These are phyloP conservation scores for Begonia loranthoides DNA, from an alignment of 306 rosid genomes.

Conservation along the genomic window DNA sequence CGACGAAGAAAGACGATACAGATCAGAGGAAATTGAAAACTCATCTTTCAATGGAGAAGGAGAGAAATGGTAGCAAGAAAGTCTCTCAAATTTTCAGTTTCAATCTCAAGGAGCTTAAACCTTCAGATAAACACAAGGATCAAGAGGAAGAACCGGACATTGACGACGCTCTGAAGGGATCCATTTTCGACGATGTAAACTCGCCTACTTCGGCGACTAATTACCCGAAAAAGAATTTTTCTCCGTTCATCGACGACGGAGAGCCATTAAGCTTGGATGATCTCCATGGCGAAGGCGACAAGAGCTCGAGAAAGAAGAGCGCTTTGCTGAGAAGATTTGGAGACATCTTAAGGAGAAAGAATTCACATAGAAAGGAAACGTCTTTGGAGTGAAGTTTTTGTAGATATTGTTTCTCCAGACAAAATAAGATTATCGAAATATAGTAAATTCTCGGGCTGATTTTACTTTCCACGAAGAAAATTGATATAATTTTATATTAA, in stretches of 20 bases:
- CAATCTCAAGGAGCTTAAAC: slow-evolving; percentile 22
- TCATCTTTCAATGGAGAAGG: slow-evolving; percentile 11
- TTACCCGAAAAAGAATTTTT: slow-evolving; percentile 13
- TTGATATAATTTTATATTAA: no score
- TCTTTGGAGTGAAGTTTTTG: slow-evolving; percentile 20
- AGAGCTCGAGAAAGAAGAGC: slow-evolving; percentile 53
- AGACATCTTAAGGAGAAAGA: slow-evolving; percentile 48
- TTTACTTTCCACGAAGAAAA: no score
- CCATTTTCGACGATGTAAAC: slow-evolving; percentile 38
- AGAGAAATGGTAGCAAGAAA: slow-evolving; percentile 16
- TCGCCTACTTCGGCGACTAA: slow-evolving; percentile 27
- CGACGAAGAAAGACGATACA: slow-evolving; percentile 20
- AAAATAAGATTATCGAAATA: no score
- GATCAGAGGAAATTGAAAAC: slow-evolving; percentile 15
- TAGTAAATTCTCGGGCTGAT: no score
- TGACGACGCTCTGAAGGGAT: slow-evolving; percentile 37
- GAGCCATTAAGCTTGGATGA: slow-evolving; percentile 32
- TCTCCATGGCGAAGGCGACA: slow-evolving; percentile 20
- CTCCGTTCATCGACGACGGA: slow-evolving; percentile 14
- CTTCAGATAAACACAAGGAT: slow-evolving; percentile 19
- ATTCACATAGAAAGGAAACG: slow-evolving; percentile 21
- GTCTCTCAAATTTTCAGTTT: slow-evolving; percentile 27
- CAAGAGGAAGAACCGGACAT: slow-evolving; percentile 19
- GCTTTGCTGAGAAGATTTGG: slow-evolving; percentile 73
- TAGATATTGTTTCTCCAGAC: no score